Evolutionary conservation across 805 yeast species (phyloP).

Genomic region (Lipomyces oligophaga): DNA sequence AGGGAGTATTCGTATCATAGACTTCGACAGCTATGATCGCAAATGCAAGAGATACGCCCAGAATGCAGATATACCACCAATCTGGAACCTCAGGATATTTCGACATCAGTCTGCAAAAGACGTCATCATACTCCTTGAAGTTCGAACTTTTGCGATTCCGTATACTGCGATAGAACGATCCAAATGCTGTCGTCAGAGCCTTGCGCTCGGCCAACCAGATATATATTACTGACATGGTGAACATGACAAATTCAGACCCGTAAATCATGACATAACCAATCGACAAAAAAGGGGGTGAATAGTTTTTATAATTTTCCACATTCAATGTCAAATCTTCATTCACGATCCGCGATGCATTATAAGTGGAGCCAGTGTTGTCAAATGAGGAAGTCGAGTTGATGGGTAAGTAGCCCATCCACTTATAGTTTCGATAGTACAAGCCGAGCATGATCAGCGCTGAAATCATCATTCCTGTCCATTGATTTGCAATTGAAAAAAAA

Average conservation of each 20-base stretch:
- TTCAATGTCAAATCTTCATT: conserved; percentile 45
- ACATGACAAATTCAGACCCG: conserved; percentile 45
- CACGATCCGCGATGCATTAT: conserved; percentile 50
- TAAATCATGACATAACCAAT: conserved; percentile 38
- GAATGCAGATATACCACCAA: conserved; percentile 35
- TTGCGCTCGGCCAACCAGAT: conserved; percentile 12
- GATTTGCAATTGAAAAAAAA: conserved; percentile 12
- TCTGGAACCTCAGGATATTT: conserved; percentile 62
- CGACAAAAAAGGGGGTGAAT: conserved; percentile 57
- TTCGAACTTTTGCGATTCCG: conserved; percentile 46
- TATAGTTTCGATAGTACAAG: conserved; percentile 13
- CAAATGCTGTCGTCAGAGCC: not conserved
- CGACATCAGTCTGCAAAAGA: conserved; percentile 50
- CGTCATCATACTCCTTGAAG: conserved; percentile 56
- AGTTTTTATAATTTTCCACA: conserved; percentile 46
- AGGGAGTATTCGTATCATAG: conserved; percentile 51
- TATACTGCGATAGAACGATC: conserved; percentile 39
- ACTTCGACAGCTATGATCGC: conserved; percentile 37
- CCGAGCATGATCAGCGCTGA: conserved; percentile 11
- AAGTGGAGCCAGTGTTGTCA: conserved; percentile 34
- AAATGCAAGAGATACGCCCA: conserved; percentile 41
- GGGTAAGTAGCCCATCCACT: conserved; percentile 41
- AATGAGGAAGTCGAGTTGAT: conserved; percentile 46
- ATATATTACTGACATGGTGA: conserved; percentile 4
- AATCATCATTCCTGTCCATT: conserved; percentile 8